These are phyloP conservation scores for Colletotrichum noveboracense DNA, from an alignment of 2,329 filamentous ascomycete species.

Conservation along the genomic window DNA sequence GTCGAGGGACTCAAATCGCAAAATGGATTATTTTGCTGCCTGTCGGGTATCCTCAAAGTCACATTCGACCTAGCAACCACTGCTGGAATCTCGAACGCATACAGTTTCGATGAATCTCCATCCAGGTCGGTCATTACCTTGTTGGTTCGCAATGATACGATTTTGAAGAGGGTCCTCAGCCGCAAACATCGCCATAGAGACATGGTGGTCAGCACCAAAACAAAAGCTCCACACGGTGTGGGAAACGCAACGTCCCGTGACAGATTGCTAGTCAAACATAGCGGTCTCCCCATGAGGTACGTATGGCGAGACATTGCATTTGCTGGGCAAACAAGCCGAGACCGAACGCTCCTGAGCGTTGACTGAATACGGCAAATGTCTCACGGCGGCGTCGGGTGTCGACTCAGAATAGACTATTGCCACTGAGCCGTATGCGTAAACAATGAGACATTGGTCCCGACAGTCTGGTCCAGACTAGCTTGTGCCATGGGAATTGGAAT, in stretches of 20 bases:
- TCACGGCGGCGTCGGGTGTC: not conserved
- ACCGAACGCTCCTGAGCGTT: not conserved
- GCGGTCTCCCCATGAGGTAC: not conserved
- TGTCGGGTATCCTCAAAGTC: not conserved
- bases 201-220: not conserved
- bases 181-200: not conserved
- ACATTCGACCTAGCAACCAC: not conserved
- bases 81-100: not conserved
- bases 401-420: not conserved
- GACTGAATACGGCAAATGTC: not conserved
- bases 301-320: not conserved
- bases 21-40: not conserved
- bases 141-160: not conserved
- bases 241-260: constrained; percentile 1
- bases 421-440: not conserved
- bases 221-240: constrained; percentile 3
- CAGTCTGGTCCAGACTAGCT: constrained; percentile 4
- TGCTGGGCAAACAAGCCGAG: not conserved
- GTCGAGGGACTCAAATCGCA: not conserved
- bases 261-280: constrained; percentile 6
- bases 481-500: not conserved
- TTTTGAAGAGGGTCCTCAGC: not conserved
- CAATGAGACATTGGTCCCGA: not conserved
- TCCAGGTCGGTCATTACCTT: not conserved
- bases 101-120: not conserved